A percentile compares a stretch with the other conserved stretches of the same genome.
These are phyloP conservation scores for Calonectria hongkongensis DNA, from an alignment of 2,329 filamentous ascomycete species.

Conservation along the genomic window DNA sequence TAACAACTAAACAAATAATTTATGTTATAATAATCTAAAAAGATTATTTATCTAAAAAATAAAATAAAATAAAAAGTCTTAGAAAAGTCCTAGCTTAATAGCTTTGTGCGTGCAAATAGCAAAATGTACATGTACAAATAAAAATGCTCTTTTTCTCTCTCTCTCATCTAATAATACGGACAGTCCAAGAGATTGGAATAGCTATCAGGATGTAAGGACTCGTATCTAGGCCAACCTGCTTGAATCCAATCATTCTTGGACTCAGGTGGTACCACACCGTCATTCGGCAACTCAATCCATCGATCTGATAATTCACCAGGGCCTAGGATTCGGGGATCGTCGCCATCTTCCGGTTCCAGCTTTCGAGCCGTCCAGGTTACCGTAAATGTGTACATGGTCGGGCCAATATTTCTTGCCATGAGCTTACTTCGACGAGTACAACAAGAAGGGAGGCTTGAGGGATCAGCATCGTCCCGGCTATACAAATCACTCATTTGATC, in stretches of 20 bases:
- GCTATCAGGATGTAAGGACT: constrained; percentile 27
- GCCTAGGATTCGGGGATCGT: constrained; percentile 21
- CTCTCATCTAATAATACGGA: constrained; percentile 9
- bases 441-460: constrained; percentile 7
- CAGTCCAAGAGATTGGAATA: constrained; percentile 4
- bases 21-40: too few relatives aligned
- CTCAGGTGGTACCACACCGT: constrained; percentile 8
- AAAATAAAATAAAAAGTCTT: too few relatives aligned
- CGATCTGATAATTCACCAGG: constrained; percentile 15
- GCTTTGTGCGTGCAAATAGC: not conserved
- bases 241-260: constrained; percentile 28
- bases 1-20: too few relatives aligned
- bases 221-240: constrained; percentile 18
- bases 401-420: constrained; percentile 24
- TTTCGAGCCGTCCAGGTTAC: constrained; percentile 39
- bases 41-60: too few relatives aligned
- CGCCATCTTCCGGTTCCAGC: constrained; percentile 36
- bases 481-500: not conserved
- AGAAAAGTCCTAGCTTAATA: too few relatives aligned
- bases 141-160: not conserved
- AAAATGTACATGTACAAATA: not conserved
- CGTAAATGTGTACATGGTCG: constrained; percentile 41
- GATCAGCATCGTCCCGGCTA: not conserved
- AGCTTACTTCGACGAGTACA: constrained; percentile 19
- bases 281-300: constrained; percentile 31